These are phyloP conservation scores for Alternaria gansuensis DNA, from an alignment of 2,329 filamentous ascomycete species.

Conservation along the genomic window DNA sequence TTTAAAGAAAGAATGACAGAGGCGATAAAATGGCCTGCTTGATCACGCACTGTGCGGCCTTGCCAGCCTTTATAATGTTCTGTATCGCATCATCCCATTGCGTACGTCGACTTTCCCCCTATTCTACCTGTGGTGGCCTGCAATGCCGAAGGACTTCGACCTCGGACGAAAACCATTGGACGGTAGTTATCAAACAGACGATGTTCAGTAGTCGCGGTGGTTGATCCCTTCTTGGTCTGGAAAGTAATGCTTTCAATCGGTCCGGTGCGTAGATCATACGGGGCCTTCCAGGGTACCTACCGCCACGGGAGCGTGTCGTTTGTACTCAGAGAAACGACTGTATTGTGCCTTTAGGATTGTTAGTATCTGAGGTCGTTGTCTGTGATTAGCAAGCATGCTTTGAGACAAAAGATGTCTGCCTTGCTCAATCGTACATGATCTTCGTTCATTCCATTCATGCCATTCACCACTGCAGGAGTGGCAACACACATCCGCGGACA, in stretches of 20 bases:
- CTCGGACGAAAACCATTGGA: constrained; percentile 14
- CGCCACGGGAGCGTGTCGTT: not conserved
- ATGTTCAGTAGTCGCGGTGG: constrained; percentile 21
- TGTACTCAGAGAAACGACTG: not conserved
- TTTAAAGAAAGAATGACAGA: constrained; percentile 27
- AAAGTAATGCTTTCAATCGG: constrained; percentile 16
- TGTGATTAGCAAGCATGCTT: not conserved
- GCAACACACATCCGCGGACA: constrained; percentile 3
- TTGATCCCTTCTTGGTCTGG: constrained; percentile 21
- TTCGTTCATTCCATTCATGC: not conserved
- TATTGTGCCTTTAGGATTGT: not conserved
- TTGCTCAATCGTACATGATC: not conserved
- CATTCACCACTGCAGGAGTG: not conserved
- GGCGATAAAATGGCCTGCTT: constrained; percentile 27
- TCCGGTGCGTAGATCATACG: constrained; percentile 13
- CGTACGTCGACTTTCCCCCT: constrained; percentile 10
- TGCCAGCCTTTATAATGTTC: constrained; percentile 19
- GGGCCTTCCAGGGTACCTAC: constrained; percentile 8
- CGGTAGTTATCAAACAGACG: constrained; percentile 5
- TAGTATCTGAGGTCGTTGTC: not conserved
- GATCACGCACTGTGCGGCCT: constrained; percentile 1
- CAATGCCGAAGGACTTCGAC: constrained; percentile 6
- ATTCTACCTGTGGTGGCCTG: constrained; percentile 7
- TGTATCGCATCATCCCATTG: not conserved
- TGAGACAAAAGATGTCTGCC: no score